Conservation (phyloP, 2,329 filamentous ascomycete species). For the Dactylella cylindrospora region DNA sequence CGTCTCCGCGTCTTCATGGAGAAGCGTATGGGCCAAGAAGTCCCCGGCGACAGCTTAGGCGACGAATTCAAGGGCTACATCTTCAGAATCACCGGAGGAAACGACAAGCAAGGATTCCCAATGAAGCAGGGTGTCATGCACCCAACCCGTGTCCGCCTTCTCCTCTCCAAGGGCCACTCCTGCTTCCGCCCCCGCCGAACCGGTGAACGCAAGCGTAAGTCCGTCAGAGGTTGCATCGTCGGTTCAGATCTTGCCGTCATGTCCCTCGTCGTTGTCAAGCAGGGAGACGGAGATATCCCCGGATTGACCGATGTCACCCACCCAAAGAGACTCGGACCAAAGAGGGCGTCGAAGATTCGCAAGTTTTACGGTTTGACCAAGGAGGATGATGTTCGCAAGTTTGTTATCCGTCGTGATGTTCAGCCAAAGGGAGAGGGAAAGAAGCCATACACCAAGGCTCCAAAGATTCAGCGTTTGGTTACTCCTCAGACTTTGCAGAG, state of each 20-base stretch:
- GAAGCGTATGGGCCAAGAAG: slow-evolving; percentile 79
- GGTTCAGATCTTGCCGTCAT: slow-evolving; percentile 92
- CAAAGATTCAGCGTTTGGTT: slow-evolving; percentile 99
- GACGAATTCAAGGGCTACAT: slow-evolving; percentile 99
- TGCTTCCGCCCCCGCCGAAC: slow-evolving; percentile 98
- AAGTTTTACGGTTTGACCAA: slow-evolving; percentile 99
- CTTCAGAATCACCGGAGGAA: slow-evolving; percentile 98
- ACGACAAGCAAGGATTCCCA: slow-evolving; percentile 99
- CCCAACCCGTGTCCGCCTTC: slow-evolving; percentile 95
- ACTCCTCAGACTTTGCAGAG: slow-evolving; percentile 99
- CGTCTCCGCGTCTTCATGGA: slow-evolving; percentile 99
- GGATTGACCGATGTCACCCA: slow-evolving; percentile 96
- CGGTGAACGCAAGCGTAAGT: slow-evolving; percentile 99
- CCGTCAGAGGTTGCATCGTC: slow-evolving; percentile 97
- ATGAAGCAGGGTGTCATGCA: slow-evolving; percentile 99
- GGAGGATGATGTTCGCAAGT: slow-evolving; percentile 99
- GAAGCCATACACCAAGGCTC: slow-evolving; percentile 98
- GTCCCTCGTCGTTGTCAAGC: slow-evolving; percentile 94
- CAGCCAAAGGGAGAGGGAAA: slow-evolving; percentile 97
- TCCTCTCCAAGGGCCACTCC: slow-evolving; percentile 90
- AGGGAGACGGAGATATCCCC: slow-evolving; percentile 90
- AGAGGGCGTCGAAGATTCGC: slow-evolving; percentile 99
- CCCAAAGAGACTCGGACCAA: slow-evolving; percentile 98
- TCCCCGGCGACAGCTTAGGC: slow-evolving; percentile 89
- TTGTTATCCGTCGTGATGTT: slow-evolving; percentile 98